Base-by-base conservation (phyloP, 2,329 filamentous ascomycete species). In the Tolypocladium capitatum region DNA sequence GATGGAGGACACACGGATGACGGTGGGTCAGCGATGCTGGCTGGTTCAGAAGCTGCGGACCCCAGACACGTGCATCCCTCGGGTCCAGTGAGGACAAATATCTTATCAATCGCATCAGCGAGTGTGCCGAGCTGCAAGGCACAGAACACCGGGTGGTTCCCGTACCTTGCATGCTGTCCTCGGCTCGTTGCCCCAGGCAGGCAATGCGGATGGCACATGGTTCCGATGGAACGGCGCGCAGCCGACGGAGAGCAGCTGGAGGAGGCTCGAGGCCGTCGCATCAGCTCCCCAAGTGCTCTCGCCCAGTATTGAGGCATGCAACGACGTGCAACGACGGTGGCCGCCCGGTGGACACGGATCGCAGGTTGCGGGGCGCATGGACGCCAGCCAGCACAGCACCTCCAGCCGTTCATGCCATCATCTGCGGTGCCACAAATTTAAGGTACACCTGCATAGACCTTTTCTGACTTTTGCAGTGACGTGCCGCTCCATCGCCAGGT, bases 101-200 rank as follows among this genome's bases (percentile, higher is more conserved):
- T 45, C 43, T 45, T 35, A 45, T 45, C 43, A 45, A 45, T 45
- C 43, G 13, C 43, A 45, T 35, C 43, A 35, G 14, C 13, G 30
- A n/a, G 43, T 45, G 43, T 28, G 9, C 28, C 31, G 31, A 28
- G 43, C 31, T 35, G 43, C 43, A 35, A 45, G 43, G 43, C 30
- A 33, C 42, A 21, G 36, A 41, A 4, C 14, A n/a, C 3, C 9
- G 4, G 16, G 21, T 10, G 6, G 21, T 40, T n/a, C 21, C 24
- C 5, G 7, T 41, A 34, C 32, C 9, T n/a, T n/a, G 4, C 32
- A n/a, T n/a, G 31, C 31, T 4, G 16, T n/a, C 16, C 5, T 38
- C 35, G 35, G 35, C 2, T 38, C 20, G 11, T 38, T 40, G 36
- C 38, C 24, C 28, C 21, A 41, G 38, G 38, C 24, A 41, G 38